Base-by-base conservation (phyloP, 2,329 filamentous ascomycete genomes). In the Rugonectria rugulosa region DNA sequence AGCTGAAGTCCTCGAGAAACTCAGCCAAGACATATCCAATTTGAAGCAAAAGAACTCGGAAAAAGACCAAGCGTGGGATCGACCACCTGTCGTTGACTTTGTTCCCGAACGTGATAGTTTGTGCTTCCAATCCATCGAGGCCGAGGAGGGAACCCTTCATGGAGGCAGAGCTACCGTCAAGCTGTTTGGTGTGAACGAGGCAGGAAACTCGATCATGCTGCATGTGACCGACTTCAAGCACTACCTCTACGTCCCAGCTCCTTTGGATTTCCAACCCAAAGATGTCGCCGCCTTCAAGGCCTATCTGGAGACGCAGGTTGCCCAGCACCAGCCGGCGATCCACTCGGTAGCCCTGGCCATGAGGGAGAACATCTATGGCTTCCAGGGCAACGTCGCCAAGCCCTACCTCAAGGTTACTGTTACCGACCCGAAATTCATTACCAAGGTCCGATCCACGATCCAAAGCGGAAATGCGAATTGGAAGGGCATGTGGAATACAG, bases 191-290 rank as follows among this genome's bases (percentile, higher is more conserved):
- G 92, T 98, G 4, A 97, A 92, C 2, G 75, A 85, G 66, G 73
- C 80, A 57, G 95, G 95, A 49, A 89, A 99, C 74, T 99, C 95
- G 3, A 92, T 97, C 32, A 85, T 99, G 73, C 81, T 99, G 11
- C 95, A 99, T 73, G 93, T 99, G 60, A 97, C 91, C 14, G 91
- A 92, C 69, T 99, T 99, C 75, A 88, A 92, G 65, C 95, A 99
- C 73, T 99, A 99, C 71, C 86, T 99, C 52, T 99, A 97, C 68
- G 87, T 98, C 40, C 89, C 91, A 9, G 95, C 96, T 0, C 95
- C 95, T 0, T 79, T 93, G 8, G 84, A 86, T 21, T 99, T 99
- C 73, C 85, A 85, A 23, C 86, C 86, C 40, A 82, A 87, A 36
- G 92, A 99, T 70, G 92, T 92, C 72, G 81, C 87, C 14, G 78